Evolutionary conservation across 108 stramenopile species (phyloP).

Genomic region (Fistulifera solaris): DNA sequence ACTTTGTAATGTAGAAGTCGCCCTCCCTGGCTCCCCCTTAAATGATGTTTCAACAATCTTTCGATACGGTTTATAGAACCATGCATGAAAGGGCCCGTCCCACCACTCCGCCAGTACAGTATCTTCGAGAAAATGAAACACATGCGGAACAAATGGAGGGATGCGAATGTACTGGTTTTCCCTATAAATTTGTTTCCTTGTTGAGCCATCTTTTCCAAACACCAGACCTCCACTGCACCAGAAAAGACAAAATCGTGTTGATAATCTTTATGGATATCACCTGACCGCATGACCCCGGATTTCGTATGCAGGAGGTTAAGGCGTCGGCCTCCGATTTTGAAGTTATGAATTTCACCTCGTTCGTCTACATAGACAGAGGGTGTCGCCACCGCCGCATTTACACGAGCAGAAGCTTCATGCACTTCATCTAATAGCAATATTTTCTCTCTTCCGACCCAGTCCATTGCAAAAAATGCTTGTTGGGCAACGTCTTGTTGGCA

Average conservation of each 20-base stretch:
- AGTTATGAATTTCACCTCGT: constrained; percentile 40
- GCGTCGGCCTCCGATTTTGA: constrained; percentile 24
- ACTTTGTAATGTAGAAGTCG: background rate
- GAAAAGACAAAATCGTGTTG: constrained; percentile 35
- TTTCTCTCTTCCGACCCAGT: background rate
- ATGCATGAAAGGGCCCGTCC: constrained; percentile 28
- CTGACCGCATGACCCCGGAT: constrained; percentile 33
- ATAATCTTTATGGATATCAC: constrained; percentile 34
- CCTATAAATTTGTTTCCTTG: constrained; percentile 13
- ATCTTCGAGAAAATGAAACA: constrained; percentile 50
- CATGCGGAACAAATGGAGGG: constrained; percentile 33
- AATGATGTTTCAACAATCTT: constrained; percentile 28
- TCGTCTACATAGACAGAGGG: constrained; percentile 20
- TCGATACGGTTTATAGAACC: constrained; percentile 43
- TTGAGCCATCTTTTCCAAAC: constrained; percentile 17
- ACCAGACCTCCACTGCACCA: constrained; percentile 45
- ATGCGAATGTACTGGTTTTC: constrained; percentile 21
- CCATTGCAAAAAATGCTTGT: no score
- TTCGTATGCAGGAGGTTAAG: constrained; percentile 41
- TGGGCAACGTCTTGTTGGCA: no score
- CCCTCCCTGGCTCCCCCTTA: background rate
- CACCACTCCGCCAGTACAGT: constrained; percentile 46
- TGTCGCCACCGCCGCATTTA: background rate
- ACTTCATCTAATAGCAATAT: background rate
- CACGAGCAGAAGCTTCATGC: background rate